Percentiles rank a stretch among this genome's conserved stretches.
These are phyloP conservation scores for Fusarium poae DNA, from an alignment of 2,329 filamentous ascomycete genomes.

Conservation along the genomic window DNA sequence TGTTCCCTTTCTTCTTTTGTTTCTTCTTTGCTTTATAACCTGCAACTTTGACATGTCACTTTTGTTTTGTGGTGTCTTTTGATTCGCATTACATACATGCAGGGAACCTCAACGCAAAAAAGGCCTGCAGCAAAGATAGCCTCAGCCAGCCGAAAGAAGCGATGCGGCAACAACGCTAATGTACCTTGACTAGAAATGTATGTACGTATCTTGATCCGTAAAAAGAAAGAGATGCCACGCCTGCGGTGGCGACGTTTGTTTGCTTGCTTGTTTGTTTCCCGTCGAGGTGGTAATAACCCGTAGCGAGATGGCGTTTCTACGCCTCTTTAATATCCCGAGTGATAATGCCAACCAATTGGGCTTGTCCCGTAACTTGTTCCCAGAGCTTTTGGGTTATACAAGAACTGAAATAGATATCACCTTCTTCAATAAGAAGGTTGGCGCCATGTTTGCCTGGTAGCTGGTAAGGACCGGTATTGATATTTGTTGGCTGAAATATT, in stretches of 20 bases:
- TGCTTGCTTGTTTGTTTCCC: conserved; percentile 16
- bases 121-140: conserved; percentile 30
- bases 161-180: conserved; percentile 45
- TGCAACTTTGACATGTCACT: conserved; percentile 35
- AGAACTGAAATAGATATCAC: conserved; percentile 1
- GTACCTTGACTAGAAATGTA: not conserved
- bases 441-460: not conserved
- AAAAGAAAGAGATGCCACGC: not conserved
- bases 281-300: not conserved
- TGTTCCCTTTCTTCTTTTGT: not conserved
- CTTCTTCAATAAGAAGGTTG: conserved; percentile 14
- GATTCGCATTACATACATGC: conserved; percentile 10
- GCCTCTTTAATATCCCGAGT: conserved; percentile 14
- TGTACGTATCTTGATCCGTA: not conserved
- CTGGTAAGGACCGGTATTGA: not conserved
- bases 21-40: conserved; percentile 16
- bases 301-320: conserved; percentile 10
- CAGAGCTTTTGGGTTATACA: conserved; percentile 1
- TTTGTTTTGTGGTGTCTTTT: not conserved
- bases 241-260: not conserved
- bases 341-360: conserved; percentile 7
- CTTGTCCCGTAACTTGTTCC: not conserved
- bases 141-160: conserved; percentile 22
- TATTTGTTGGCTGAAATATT: not conserved
- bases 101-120: conserved; percentile 19